Conservation (phyloP, 768 basidiomycete species). For the Tricholoma saponaceum region DNA sequence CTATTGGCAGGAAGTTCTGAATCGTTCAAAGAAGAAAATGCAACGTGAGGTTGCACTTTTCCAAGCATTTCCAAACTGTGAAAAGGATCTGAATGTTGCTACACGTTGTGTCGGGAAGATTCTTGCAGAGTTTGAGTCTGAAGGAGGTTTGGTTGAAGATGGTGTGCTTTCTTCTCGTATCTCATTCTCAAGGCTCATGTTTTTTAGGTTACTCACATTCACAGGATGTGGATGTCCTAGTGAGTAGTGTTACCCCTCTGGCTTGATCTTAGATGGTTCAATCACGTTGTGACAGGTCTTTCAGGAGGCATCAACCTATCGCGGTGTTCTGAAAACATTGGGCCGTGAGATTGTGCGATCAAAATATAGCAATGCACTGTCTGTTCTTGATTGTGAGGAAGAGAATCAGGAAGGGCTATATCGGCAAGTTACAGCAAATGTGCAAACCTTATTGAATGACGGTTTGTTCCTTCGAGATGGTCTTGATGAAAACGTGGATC, state of each 20-base stretch:
- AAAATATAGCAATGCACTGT: neutral
- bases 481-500: neutral
- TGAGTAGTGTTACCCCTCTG: neutral
- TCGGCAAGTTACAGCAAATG: neutral
- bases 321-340: neutral
- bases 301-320: neutral
- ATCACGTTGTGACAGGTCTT: constrained; percentile 1
- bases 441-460: neutral
- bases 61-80: neutral
- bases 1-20: neutral
- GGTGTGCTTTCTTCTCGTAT: neutral
- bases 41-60: neutral
- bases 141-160: neutral
- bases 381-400: neutral
- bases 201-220: neutral
- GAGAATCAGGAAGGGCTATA: neutral
- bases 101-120: neutral
- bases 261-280: neutral
- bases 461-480: neutral
- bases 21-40: neutral
- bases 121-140: neutral
- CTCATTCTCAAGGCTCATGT: neutral
- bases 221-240: neutral
- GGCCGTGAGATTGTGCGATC: neutral
- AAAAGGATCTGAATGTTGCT: neutral